A percentile compares a stretch with the other conserved stretches of the same genome.
Conservation (phyloP, 805 yeast species). For the Pichia exigua region DNA sequence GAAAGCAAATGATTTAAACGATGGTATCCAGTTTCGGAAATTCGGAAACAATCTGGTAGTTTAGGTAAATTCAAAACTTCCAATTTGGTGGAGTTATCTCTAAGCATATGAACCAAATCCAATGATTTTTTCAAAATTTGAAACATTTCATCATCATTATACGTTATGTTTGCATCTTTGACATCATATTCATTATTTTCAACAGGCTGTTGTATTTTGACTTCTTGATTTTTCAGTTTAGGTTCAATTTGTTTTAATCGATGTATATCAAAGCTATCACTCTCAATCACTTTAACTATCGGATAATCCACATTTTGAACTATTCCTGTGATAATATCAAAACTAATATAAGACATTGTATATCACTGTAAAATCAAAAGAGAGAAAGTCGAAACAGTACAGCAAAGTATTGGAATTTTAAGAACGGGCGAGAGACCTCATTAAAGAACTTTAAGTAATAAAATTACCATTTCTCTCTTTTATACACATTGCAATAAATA, state of each 20-base stretch:
- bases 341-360: neutral
- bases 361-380: too few species aligned
- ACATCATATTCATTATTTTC: neutral
- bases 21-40: neutral
- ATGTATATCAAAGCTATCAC: neutral
- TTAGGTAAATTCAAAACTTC: neutral
- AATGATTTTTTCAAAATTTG: neutral
- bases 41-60: neutral
- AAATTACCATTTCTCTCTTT: too few species aligned
- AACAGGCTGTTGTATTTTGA: too few species aligned
- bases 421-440: too few species aligned
- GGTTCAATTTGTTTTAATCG: neutral
- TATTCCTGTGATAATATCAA: neutral
- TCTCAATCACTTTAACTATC: neutral
- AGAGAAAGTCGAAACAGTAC: too few species aligned
- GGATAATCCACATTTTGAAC: neutral
- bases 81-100: neutral
- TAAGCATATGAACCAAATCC: neutral
- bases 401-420: too few species aligned
- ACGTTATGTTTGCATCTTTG: neutral
- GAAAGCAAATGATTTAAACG: neutral
- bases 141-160: neutral
- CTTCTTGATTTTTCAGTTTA: neutral
- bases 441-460: too few species aligned
- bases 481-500: neutral